phyloP scores from a whole-genome alignment of 305 asterid genomes.

The Ilex paraguariensis region DNA sequence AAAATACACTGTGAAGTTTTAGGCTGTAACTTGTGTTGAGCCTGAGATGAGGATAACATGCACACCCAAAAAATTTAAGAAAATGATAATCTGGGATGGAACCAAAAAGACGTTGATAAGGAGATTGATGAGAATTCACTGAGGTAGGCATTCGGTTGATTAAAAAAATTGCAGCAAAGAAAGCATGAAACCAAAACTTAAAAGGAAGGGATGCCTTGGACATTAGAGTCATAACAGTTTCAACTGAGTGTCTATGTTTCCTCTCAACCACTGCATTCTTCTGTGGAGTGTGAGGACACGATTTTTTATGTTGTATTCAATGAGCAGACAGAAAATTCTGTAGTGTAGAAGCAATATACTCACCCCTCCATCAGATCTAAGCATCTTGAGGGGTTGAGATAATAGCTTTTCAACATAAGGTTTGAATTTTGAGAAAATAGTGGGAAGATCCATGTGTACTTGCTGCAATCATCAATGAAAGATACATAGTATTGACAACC shows the following conservation, averaged over 20 bases:
- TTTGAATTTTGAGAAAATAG: too few species aligned
- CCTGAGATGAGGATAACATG: too few species aligned
- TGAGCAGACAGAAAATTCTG: neutral
- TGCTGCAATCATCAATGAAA: too few species aligned
- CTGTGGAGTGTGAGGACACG: neutral
- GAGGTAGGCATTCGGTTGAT: neutral
- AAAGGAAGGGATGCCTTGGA: neutral
- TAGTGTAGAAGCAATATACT: too few species aligned
- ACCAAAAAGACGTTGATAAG: neutral
- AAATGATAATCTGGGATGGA: neutral
- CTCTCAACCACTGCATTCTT: neutral
- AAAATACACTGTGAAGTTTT: too few species aligned
- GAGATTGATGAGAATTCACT: neutral
- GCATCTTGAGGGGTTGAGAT: too few species aligned
- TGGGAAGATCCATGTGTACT: too few species aligned
- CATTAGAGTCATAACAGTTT: neutral
- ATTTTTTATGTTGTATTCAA: neutral
- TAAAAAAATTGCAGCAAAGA: neutral
- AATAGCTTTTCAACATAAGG: too few species aligned
- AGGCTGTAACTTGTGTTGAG: too few species aligned
- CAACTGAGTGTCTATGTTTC: neutral
- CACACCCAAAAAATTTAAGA: neutral
- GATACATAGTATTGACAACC: too few species aligned
- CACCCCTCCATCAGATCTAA: too few species aligned
- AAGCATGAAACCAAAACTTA: neutral